Conservation (phyloP, 768 basidiomycete species). For the Lentinula detonsa region DNA sequence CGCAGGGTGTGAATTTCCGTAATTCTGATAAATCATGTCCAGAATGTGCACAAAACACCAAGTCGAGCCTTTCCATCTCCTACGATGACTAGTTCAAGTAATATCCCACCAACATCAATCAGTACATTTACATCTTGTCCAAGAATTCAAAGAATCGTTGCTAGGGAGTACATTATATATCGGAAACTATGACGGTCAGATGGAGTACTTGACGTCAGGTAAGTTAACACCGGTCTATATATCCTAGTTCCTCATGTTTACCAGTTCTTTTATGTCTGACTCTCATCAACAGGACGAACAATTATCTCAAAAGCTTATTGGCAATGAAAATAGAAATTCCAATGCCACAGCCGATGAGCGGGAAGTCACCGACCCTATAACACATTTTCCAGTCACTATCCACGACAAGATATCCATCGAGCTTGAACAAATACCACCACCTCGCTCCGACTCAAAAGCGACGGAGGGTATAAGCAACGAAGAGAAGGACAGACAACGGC, state of each 20-base stretch:
- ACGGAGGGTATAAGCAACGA: background rate
- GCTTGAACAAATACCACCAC: slow-evolving; percentile 3
- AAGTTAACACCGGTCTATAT: background rate
- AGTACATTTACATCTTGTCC: background rate
- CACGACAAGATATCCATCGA: slow-evolving; percentile 10
- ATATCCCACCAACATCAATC: no score
- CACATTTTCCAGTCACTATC: slow-evolving; percentile 10
- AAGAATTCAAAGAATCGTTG: background rate
- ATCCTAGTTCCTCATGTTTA: background rate
- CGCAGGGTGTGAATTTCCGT: no score
- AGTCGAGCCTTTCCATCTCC: no score
- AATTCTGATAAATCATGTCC: no score
- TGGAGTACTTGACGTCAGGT: slow-evolving; percentile 7
- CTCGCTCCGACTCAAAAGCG: background rate
- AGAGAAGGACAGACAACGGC: slow-evolving; percentile 4
- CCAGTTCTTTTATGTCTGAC: background rate
- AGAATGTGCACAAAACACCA: no score
- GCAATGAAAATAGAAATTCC: no score
- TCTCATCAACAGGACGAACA: background rate
- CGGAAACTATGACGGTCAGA: background rate
- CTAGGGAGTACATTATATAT: background rate
- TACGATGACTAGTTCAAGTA: no score
- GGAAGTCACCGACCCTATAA: slow-evolving; percentile 11
- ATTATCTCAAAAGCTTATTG: background rate
- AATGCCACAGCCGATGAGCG: background rate